A percentile compares a stretch with the other conserved stretches of the same genome.
phyloP scores from a whole-genome alignment of 768 basidiomycete species.

The Mycena polygramma region DNA sequence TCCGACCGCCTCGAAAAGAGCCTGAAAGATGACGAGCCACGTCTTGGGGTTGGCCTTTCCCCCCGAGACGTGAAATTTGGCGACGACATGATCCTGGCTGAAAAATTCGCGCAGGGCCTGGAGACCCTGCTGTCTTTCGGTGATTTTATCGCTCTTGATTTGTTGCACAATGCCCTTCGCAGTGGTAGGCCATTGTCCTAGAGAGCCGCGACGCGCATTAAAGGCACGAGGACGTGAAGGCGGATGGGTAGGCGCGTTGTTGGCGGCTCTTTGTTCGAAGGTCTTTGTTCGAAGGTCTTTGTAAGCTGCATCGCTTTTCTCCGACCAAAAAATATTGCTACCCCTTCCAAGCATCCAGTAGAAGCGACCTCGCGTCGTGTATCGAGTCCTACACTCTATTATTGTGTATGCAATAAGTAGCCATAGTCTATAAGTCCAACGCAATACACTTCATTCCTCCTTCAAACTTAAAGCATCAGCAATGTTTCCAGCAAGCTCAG shows the following conservation, averaged over 20 bases:
- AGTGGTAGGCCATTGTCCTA: constrained; percentile 18
- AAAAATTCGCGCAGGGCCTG: constrained; percentile 64
- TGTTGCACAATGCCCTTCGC: constrained; percentile 25
- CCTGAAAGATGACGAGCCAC: constrained; percentile 81
- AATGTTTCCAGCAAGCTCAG: constrained; percentile 66
- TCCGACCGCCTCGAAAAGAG: constrained; percentile 74
- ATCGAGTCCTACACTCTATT: not conserved
- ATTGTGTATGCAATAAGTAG: not conserved
- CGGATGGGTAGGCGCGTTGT: not conserved
- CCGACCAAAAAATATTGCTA: no score
- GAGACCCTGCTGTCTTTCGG: constrained; percentile 77
- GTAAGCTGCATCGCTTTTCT: no score
- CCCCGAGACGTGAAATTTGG: constrained; percentile 55
- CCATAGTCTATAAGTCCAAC: constrained; percentile 10
- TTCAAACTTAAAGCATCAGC: constrained; percentile 53
- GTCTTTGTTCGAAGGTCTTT: no score
- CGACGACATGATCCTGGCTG: constrained; percentile 59
- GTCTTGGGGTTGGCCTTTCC: constrained; percentile 49
- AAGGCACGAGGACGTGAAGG: not conserved
- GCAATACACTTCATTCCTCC: not conserved
- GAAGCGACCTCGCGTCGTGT: no score
- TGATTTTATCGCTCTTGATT: constrained; percentile 74
- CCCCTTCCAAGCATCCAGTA: no score
- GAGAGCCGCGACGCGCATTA: constrained; percentile 10
- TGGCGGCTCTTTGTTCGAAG: not conserved